Evolutionary conservation across 352 stramenopile species (phyloP), one percentile per base, ranked within the genome.

Genomic region (Phytophthora sp.): DNA sequence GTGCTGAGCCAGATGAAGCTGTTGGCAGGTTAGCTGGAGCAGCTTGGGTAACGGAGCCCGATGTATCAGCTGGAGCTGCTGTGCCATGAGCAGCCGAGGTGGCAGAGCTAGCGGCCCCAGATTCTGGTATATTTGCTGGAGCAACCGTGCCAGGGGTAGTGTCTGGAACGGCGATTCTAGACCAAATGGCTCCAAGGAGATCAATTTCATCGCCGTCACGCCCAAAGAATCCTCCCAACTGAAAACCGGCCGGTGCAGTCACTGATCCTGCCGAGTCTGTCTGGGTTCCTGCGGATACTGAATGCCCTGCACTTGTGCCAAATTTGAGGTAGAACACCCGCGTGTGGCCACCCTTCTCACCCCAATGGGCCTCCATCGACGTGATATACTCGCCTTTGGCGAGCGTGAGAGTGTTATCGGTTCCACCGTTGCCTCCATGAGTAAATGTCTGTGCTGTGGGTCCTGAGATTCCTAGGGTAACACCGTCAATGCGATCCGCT

Each of bases 361-460:
- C 61, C 61, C 54, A 69, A 59, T 69, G 61, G 9, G 45, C 61
- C 34, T 69, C 61, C 54, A 69, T 69, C 3, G 54, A 69, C 3
- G 54, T 69, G 41, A 69, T 65, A 15, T 41, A 30, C n/a, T 69
- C 61, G 0, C 54, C 54, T 23, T 10, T 11, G n/a, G 28, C 61
- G 35, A 69, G 54, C 4, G 54, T 54, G 20, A 69, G 45, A 11
- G 61, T 69, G 21, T 69, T 69, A 11, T 37, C 30, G 1, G 46
- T 59, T n/a, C 61, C 54, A 6, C 61, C 61, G 51, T 2, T 35
- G 8, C 61, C 61, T 18, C 61, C 61, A n/a, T 69, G 61, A 3
- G 54, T 65, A 21, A 69, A 69, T 1, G 61, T 65, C 28, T 51
- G 30, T 5, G 53, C 45, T 32, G 53, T 69, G 12, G 61, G 54